Percentiles rank a stretch among this genome's conserved stretches.
Evolutionary conservation across 768 basidiomycete species (phyloP).

Genomic region (Phanerochaete carnosa): DNA sequence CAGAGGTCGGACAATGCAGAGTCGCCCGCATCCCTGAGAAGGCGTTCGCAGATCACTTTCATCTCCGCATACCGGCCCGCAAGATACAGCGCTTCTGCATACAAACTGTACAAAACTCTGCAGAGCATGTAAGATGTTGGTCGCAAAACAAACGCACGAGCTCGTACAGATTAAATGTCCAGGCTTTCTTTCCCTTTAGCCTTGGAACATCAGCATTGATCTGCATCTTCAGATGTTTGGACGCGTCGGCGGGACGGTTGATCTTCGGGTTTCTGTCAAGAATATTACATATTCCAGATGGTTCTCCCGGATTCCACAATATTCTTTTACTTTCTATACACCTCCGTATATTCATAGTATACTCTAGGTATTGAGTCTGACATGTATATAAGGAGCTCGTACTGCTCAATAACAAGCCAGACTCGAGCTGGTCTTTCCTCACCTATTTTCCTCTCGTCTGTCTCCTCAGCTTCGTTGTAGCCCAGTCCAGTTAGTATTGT

Average conservation of each 20-base stretch:
- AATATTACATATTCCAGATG: no score
- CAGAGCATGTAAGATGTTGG: no score
- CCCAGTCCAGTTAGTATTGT: no score
- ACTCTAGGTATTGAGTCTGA: no score
- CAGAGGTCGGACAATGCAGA: background rate
- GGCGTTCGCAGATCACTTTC: background rate
- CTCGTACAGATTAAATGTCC: background rate
- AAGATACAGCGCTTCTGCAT: slow-evolving; percentile 4
- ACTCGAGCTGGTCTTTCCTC: no score
- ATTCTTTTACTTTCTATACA: no score
- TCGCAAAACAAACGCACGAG: background rate
- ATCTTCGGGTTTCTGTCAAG: slow-evolving; percentile 3
- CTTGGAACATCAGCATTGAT: background rate
- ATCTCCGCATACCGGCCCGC: slow-evolving; percentile 11
- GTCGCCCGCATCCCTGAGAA: slow-evolving; percentile 3
- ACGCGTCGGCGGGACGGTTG: slow-evolving; percentile 8
- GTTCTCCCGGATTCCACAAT: no score
- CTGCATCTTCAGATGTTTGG: background rate
- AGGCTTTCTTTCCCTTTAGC: slow-evolving; percentile 1
- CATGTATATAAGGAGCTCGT: no score
- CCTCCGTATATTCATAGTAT: no score
- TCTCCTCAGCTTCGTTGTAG: no score
- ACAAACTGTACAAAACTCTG: background rate
- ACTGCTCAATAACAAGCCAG: no score
- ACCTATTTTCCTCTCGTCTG: no score